Evolutionary conservation across 106 monocot species (phyloP).

Genomic region (Cymbidium sinense): DNA sequence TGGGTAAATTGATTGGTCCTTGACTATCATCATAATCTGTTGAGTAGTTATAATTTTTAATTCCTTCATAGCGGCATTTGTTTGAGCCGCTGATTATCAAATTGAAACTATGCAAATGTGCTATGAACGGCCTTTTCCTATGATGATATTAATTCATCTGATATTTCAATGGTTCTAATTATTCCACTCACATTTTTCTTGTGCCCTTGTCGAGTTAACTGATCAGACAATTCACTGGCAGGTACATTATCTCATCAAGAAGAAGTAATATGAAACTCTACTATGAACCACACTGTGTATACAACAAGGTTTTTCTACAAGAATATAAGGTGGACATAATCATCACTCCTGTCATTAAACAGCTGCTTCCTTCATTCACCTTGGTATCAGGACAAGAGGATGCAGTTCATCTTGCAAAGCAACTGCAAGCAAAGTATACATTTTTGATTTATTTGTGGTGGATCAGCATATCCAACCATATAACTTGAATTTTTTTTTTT

Average conservation of each 20-base stretch:
- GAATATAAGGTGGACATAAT: slow-evolving; percentile 58
- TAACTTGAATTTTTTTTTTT: background rate
- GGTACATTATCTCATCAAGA: slow-evolving; percentile 58
- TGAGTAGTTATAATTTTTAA: background rate
- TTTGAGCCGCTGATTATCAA: background rate
- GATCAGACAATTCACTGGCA: slow-evolving; percentile 12
- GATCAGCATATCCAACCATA: background rate
- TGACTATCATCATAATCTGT: background rate
- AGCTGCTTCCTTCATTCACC: slow-evolving; percentile 70
- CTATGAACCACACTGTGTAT: slow-evolving; percentile 93
- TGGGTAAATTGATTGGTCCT: slow-evolving; percentile 39
- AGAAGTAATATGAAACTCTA: slow-evolving; percentile 46
- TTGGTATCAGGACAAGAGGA: slow-evolving; percentile 96
- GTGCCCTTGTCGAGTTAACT: background rate
- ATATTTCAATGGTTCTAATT: background rate
- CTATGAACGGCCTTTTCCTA: too few species aligned
- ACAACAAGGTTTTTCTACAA: slow-evolving; percentile 46
- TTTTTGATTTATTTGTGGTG: background rate
- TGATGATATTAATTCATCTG: background rate
- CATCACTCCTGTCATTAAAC: slow-evolving; percentile 90
- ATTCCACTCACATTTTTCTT: background rate
- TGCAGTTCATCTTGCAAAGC: slow-evolving; percentile 76
- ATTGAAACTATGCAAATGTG: background rate
- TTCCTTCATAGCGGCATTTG: background rate
- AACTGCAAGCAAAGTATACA: slow-evolving; percentile 72